These are phyloP conservation scores for Clitopilus passeckerianus DNA, from an alignment of 768 basidiomycete genomes.

Conservation along the genomic window DNA sequence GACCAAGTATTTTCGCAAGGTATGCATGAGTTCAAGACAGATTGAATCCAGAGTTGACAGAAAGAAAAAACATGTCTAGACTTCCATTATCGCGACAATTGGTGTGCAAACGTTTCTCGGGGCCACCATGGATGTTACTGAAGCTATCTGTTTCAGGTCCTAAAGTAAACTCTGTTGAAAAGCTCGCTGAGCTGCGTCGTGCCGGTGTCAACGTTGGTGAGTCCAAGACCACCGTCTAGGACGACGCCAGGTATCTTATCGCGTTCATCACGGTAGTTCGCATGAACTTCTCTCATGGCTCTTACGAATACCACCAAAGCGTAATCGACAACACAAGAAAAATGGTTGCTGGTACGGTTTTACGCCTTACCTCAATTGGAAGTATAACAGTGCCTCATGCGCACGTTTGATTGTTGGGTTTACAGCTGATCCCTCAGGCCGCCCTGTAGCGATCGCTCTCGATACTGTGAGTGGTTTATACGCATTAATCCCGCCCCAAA, in stretches of 20 bases:
- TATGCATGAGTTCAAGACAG: slow-evolving; percentile 24
- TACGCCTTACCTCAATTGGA: slow-evolving; percentile 4
- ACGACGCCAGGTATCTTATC: not conserved
- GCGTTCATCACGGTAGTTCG: slow-evolving; percentile 60
- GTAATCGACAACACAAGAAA: slow-evolving; percentile 97
- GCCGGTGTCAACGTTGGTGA: slow-evolving; percentile 97
- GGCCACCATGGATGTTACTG: slow-evolving; percentile 1
- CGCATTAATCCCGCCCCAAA: not conserved
- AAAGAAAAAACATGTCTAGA: slow-evolving; percentile 42
- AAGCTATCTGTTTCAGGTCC: slow-evolving; percentile 53
- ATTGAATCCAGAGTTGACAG: not conserved
- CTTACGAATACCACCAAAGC: slow-evolving; percentile 97
- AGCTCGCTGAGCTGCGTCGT: slow-evolving; percentile 73
- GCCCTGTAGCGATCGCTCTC: slow-evolving; percentile 95
- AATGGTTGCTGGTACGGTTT: slow-evolving; percentile 64
- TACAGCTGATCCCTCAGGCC: slow-evolving; percentile 65
- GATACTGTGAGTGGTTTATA: slow-evolving; percentile 70
- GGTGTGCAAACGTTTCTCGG: slow-evolving; percentile 37
- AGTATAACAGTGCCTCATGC: slow-evolving; percentile 1
- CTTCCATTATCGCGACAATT: slow-evolving; percentile 97
- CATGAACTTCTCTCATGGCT: slow-evolving; percentile 99
- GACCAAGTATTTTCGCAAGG: slow-evolving; percentile 90
- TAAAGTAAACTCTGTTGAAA: slow-evolving; percentile 91
- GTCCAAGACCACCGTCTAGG: slow-evolving; percentile 22
- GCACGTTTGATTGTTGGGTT: slow-evolving; percentile 1